Evolutionary conservation across 2,329 filamentous ascomycete species (phyloP).

Genomic region (Arachnopeziza araneosa): DNA sequence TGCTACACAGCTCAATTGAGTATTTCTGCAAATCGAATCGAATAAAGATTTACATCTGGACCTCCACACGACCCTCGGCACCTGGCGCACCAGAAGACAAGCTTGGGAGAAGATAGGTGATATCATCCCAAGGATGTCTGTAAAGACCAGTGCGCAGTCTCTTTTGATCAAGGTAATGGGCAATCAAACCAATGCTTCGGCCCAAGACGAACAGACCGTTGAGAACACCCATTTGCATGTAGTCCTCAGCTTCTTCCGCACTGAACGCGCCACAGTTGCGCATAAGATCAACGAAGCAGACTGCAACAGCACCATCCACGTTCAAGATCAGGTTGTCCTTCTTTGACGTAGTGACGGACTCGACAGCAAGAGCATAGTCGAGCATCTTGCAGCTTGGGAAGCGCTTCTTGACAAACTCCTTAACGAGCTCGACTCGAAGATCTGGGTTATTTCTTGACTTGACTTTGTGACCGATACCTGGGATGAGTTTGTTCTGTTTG

Average conservation of each 20-base stretch:
- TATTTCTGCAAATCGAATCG: neutral
- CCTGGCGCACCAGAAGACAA: slow-evolving; percentile 67
- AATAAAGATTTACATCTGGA: slow-evolving; percentile 57
- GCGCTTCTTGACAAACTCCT: slow-evolving; percentile 96
- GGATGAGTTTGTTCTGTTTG: slow-evolving; percentile 99
- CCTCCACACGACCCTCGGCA: slow-evolving; percentile 83
- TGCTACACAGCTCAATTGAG: neutral
- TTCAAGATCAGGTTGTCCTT: slow-evolving; percentile 99
- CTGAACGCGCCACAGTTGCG: slow-evolving; percentile 98
- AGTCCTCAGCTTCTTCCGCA: slow-evolving; percentile 94
- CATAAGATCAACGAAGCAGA: slow-evolving; percentile 97
- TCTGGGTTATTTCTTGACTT: slow-evolving; percentile 99
- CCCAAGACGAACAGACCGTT: slow-evolving; percentile 99
- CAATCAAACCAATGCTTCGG: slow-evolving; percentile 96
- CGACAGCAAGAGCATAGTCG: slow-evolving; percentile 96
- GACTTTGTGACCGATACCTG: slow-evolving; percentile 97
- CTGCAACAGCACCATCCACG: slow-evolving; percentile 95
- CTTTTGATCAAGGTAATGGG: slow-evolving; percentile 99
- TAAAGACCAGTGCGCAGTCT: slow-evolving; percentile 95
- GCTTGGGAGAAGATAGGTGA: slow-evolving; percentile 87
- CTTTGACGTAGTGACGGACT: slow-evolving; percentile 98
- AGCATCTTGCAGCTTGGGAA: slow-evolving; percentile 98
- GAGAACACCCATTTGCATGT: slow-evolving; percentile 97
- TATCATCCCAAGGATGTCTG: slow-evolving; percentile 98
- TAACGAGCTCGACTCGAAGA: slow-evolving; percentile 98